Base-by-base conservation (phyloP, 1,284 basidiomycete genomes). In the Cystobasidium slooffiae region DNA sequence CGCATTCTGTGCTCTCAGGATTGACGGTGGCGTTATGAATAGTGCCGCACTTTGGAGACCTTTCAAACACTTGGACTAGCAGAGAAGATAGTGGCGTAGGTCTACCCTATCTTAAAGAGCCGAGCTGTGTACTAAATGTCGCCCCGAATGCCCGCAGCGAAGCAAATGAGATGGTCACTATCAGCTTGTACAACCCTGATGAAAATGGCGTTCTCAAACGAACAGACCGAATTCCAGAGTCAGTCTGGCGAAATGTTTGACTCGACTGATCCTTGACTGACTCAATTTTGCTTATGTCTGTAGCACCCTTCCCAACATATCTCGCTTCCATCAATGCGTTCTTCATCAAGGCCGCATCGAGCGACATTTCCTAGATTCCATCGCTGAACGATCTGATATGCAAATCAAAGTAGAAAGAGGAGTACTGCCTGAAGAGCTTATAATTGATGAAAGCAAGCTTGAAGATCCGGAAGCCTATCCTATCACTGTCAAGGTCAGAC, bases 271-370 rank as follows among this genome's bases (percentile, higher is more conserved):
- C n/a, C n/a, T n/a, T n/a, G n/a, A n/a, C n/a, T n/a, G n/a, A n/a
- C n/a, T n/a, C n/a, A n/a, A n/a, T n/a, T n/a, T n/a, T n/a, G n/a
- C n/a, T n/a, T n/a, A n/a, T n/a, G n/a, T n/a, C n/a, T 77, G 75
- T 55, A 79, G 79, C 64, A 80, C 79, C 0, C 77, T 79, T 39
- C 79, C 79, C 1, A 79, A 78, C 9, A 77, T 80, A 10, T 79
- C 78, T 6, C 77, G 79, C 12, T 80, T 78, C 61, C 78, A 79
- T 72, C 79, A 80, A 56, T 77, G 78, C 0, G 79, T 80, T 37
- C 70, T 80, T 1, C 79, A 80, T 52, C 79, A 80, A 64, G 75
- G 68, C n/a, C 73, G 78, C 3, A 76, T 80, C 46, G 79, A 80
- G 64, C 68, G 77, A 14, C 76, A 78, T 68, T 76, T 80, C 10